Percentiles rank a stretch among this genome's conserved stretches.
These are phyloP conservation scores for Apiospora malaysiana DNA, from an alignment of 2,329 filamentous ascomycete genomes.

Conservation along the genomic window DNA sequence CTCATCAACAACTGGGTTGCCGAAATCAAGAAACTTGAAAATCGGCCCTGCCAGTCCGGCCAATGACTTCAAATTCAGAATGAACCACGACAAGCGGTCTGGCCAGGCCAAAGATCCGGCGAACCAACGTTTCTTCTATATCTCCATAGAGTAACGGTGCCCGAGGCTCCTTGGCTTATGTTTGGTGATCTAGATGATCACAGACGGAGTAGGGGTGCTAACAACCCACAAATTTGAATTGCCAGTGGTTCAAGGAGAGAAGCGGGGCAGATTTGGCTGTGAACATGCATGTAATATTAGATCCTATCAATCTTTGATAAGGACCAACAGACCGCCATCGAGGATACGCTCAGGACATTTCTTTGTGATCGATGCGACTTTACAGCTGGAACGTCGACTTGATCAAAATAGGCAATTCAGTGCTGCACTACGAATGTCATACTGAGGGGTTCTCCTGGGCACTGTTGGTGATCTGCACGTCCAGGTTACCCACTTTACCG, in stretches of 20 bases:
- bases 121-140: not conserved
- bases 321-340: not conserved
- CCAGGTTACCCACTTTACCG: not conserved
- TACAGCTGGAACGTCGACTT: not conserved
- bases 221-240: not conserved
- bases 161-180: no score
- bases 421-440: not conserved
- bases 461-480: not conserved
- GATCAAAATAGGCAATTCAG: not conserved
- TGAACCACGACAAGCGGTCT: not conserved
- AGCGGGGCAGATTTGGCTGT: not conserved
- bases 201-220: not conserved
- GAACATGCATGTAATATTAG: not conserved
- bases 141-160: no score
- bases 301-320: not conserved
- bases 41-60: not conserved
- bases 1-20: not conserved
- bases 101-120: not conserved
- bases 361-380: constrained; percentile 9
- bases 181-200: no score
- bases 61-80: not conserved
- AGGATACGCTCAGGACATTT: not conserved
- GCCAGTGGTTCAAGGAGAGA: not conserved
- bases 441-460: not conserved
- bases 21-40: not conserved